Base-by-base conservation (phyloP, 129 eudicot species). In the Pseudognaphalium luteoalbum region DNA sequence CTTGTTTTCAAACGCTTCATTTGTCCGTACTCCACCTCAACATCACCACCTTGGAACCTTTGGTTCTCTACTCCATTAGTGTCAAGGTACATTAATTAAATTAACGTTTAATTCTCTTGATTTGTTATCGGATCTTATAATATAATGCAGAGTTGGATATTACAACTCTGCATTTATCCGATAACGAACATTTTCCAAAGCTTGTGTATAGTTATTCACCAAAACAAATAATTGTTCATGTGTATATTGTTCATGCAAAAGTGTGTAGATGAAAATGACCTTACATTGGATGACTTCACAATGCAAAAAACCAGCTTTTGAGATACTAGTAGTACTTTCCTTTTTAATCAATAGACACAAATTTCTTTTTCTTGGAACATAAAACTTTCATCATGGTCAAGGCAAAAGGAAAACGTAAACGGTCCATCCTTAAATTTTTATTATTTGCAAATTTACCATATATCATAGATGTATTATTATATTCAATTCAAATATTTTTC, bases 1-100 rank as follows among this genome's bases (percentile, higher is more conserved):
- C 94, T 9, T 86, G 90, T 22, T 87, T 95, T 73, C 99, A 95
- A 20, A 68, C 87, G 1, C 81, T 91, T 44, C 83, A 75, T 56
- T 83, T 95, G 64, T 72, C 90, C 30, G 81, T 95, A 63, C 92
- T 95, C n/a, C 99, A 95, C 74, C 97, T 95, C 88, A 95, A 85
- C 81, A 80, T 95, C 71, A 91, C 97, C 84, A 81, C 94, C 21
- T 84, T 95, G 83, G 97, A 89, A 47, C 88, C 96, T 9, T 83
- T 91, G 78, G 97, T 89, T 66, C 88, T 91, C 56, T 95, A 91
- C 86, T 91, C 99, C 59, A 82, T 95, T 54, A 95, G 99, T 80
- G 96, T 83, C 70, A 95, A 95, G 99, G 99, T 95, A 91, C 62
- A 77, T 60, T n/a, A 16, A 51, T 8, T 19, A 15, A 14, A 62